A percentile compares a stretch with the other conserved stretches of the same genome.
These are phyloP conservation scores for Monascus purpureus DNA, from an alignment of 495 filamentous ascomycete species.

Conservation along the genomic window DNA sequence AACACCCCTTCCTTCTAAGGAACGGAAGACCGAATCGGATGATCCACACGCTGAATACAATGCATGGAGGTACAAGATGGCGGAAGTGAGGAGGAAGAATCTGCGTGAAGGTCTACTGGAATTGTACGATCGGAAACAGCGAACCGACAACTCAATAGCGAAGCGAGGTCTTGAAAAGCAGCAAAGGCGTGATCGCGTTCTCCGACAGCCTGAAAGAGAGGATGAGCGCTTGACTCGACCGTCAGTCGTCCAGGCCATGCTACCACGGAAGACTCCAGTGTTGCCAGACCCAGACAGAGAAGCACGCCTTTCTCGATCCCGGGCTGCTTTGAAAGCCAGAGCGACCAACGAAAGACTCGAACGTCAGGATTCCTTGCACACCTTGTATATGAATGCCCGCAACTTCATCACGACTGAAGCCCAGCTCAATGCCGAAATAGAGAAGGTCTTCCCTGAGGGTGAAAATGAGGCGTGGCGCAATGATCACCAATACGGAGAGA, in stretches of 20 bases:
- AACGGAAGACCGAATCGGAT: conserved; percentile 13
- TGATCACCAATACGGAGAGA: conserved; percentile 28
- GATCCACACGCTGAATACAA: conserved; percentile 35
- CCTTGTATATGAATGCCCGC: conserved; percentile 50
- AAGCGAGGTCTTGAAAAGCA: conserved; percentile 22
- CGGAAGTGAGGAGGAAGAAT: conserved; percentile 43
- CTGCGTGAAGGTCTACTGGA: conserved; percentile 47
- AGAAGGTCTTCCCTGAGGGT: conserved; percentile 42
- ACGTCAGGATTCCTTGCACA: conserved; percentile 37
- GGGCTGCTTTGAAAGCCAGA: conserved; percentile 20
- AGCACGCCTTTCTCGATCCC: conserved; percentile 29
- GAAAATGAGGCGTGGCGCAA: conserved; percentile 33
- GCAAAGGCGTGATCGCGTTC: conserved; percentile 26
- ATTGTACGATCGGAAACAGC: conserved; percentile 41
- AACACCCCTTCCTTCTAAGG: conserved; percentile 21
- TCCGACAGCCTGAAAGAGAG: conserved; percentile 37
- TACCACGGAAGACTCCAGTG: conserved; percentile 18
- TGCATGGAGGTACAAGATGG: conserved; percentile 49
- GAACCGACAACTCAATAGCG: conserved; percentile 21
- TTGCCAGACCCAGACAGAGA: conserved; percentile 36
- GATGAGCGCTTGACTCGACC: conserved; percentile 48
- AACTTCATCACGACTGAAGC: conserved; percentile 50
- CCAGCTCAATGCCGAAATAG: conserved; percentile 47
- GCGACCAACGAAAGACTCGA: conserved; percentile 23
- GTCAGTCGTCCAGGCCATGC: conserved; percentile 30